Base-by-base conservation (phyloP, 306 rosid species). In the Cucurbita ficifolia region DNA sequence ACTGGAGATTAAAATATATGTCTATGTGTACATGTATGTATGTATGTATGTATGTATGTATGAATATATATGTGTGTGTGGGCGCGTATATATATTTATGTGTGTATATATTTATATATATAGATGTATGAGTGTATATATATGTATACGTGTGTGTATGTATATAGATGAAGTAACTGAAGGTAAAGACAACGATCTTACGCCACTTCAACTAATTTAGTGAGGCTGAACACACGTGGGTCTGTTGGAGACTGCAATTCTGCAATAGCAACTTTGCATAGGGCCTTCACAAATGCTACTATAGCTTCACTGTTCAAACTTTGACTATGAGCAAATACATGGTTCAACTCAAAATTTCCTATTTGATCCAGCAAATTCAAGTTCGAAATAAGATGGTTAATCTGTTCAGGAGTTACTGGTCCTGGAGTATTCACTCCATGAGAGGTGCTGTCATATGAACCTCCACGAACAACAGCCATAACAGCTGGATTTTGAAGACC, bases 231-330 rank as follows among this genome's bases (percentile, higher is more conserved):
- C 58, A 95, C 97, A 74, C 99, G 99, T 76, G 99, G 99, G 52
- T 95, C 99, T 70, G 96, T 89, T 78, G 96, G 99, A 88, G 99
- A 91, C 85, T 95, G 99, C 89, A 95, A 83, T 85, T 95, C 99
- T 51, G 83, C 82, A 82, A 91, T 86, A 80, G 99, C 84, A 78
- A 91, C 96, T 86, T 95, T 95, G 83, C 96, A 89, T 51, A 95
- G 90, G 63, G 97, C 95, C 81, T 91, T 95, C 49, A 95, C 97
- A 83, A 95, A 95, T 81, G 96, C 96, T 60, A 95, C 96, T 81
- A 95, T 95, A 29, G 99, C 96, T 81, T 95, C 99, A 76, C 99
- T 91, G 82, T 91, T 95, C 88, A 95, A 81, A 86, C 96, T 88
- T 88, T 95, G 99, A 81, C 99, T 95, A 83, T 89, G 92, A 54